Percentiles rank a stretch among this genome's conserved stretches.
phyloP scores from a whole-genome alignment of 306 rosid genomes.

The Senna siamea region DNA sequence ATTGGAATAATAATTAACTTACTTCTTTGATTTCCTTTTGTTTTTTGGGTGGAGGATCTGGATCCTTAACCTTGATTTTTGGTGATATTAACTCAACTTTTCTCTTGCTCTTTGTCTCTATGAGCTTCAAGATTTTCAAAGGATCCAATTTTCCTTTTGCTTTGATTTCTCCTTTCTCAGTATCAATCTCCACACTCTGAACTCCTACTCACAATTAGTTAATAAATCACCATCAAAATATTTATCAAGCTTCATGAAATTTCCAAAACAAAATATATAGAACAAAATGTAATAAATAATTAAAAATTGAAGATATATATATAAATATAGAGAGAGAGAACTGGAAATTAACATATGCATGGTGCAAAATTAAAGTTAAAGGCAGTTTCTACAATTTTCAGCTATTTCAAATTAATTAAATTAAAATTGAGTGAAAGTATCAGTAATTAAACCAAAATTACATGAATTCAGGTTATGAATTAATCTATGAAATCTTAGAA shows the following conservation, averaged over 20 bases:
- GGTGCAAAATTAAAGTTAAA: no score
- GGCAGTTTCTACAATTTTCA: no score
- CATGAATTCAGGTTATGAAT: no score
- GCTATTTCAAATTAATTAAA: no score
- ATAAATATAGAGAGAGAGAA: no score
- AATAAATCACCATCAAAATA: not conserved
- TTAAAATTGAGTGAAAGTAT: no score
- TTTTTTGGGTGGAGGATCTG: conserved; percentile 27
- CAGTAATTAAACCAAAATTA: no score
- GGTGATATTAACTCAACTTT: conserved; percentile 83
- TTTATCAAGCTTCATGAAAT: not conserved
- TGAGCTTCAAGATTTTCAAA: conserved; percentile 53
- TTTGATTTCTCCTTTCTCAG: conserved; percentile 70
- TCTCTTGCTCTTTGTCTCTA: conserved; percentile 62
- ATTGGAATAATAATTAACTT: conserved; percentile 21
- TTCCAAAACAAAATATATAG: not conserved
- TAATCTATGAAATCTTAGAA: no score
- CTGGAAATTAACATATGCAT: no score
- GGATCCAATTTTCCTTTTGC: conserved; percentile 75
- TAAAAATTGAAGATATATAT: no score
- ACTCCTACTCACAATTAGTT: conserved; percentile 50
- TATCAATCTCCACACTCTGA: conserved; percentile 64
- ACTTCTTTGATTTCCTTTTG: conserved; percentile 64
- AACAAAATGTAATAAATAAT: no score
- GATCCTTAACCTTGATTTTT: conserved; percentile 58